Evolutionary conservation across 2,329 filamentous ascomycete genomes (phyloP).

Genomic region (Colletotrichum noveboracense): DNA sequence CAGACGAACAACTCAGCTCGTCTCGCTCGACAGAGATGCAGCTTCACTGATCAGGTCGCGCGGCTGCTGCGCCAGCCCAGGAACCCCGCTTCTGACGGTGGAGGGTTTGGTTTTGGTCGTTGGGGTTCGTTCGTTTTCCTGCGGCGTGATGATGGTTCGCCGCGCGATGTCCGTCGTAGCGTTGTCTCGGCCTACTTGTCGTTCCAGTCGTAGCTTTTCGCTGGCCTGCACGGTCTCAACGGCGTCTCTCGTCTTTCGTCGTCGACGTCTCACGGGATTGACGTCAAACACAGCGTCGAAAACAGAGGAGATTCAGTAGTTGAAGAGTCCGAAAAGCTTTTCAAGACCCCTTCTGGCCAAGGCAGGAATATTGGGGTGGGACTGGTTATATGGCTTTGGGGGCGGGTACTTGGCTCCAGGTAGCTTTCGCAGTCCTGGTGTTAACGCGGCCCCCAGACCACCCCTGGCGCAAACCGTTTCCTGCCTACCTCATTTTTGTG

Average conservation of each 20-base stretch:
- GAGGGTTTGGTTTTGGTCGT: slow-evolving; percentile 1
- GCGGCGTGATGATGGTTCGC: slow-evolving; percentile 5
- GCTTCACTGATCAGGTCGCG: slow-evolving; percentile 3
- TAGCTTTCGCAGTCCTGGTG: slow-evolving; percentile 1
- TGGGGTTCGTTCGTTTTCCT: not conserved
- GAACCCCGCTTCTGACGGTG: slow-evolving; percentile 11
- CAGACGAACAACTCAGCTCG: not conserved
- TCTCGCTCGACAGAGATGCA: not conserved
- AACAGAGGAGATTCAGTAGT: not conserved
- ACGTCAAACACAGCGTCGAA: not conserved
- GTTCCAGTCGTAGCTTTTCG: not conserved
- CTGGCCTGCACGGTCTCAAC: not conserved
- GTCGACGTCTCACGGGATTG: not conserved
- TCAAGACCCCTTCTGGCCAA: not conserved
- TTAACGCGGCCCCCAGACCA: not conserved
- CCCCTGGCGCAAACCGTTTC: not conserved
- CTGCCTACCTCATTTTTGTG: not conserved
- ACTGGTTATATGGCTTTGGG: slow-evolving; percentile 11
- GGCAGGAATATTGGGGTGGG: not conserved
- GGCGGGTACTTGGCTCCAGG: slow-evolving; percentile 1
- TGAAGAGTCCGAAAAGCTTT: slow-evolving; percentile 10
- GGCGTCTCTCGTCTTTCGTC: not conserved
- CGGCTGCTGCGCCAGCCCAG: slow-evolving; percentile 1
- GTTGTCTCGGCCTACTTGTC: not conserved
- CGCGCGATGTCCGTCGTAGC: not conserved